Percentiles rank a stretch among this genome's conserved stretches.
These are phyloP conservation scores for Phenoliferia sp. DNA, from an alignment of 1,284 basidiomycete species.

Conservation along the genomic window DNA sequence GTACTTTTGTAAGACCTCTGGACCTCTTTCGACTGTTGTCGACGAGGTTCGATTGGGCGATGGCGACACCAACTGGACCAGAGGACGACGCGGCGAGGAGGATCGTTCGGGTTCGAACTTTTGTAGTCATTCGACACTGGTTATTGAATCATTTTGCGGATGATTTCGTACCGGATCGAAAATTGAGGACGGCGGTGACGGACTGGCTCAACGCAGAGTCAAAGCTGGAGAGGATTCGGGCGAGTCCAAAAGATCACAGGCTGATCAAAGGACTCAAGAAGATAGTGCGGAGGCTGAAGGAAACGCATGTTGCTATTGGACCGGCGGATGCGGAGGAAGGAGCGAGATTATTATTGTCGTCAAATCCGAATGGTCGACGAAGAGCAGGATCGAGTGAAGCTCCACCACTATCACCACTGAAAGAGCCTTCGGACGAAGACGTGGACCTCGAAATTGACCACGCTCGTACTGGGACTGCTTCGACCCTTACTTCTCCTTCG, in stretches of 20 bases:
- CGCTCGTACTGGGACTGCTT: not conserved
- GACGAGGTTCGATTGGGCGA: constrained; percentile 78
- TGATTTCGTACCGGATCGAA: constrained; percentile 58
- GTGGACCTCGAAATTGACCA: constrained; percentile 26
- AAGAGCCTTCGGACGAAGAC: constrained; percentile 27
- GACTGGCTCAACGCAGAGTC: constrained; percentile 59
- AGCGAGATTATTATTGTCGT: not conserved
- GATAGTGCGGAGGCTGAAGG: constrained; percentile 69
- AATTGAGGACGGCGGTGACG: not conserved
- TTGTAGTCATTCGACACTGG: constrained; percentile 81
- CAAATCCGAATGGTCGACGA: not conserved
- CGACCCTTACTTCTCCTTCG: not conserved
- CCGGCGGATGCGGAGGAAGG: not conserved
- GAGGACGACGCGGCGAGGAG: constrained; percentile 56
- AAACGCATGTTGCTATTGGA: constrained; percentile 44
- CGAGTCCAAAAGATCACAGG: constrained; percentile 61
- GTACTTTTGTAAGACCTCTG: constrained; percentile 67
- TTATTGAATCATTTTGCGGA: constrained; percentile 76
- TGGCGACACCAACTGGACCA: constrained; percentile 38
- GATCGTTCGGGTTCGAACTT: constrained; percentile 76
- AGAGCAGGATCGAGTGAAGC: not conserved
- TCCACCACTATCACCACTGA: not conserved
- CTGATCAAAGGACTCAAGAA: constrained; percentile 74
- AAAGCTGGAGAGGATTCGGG: constrained; percentile 60
- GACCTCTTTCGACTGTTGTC: constrained; percentile 74